Percentiles rank a stretch among this genome's conserved stretches.
Conservation (phyloP, 768 basidiomycete genomes). For the Mycena kentingensis region DNA sequence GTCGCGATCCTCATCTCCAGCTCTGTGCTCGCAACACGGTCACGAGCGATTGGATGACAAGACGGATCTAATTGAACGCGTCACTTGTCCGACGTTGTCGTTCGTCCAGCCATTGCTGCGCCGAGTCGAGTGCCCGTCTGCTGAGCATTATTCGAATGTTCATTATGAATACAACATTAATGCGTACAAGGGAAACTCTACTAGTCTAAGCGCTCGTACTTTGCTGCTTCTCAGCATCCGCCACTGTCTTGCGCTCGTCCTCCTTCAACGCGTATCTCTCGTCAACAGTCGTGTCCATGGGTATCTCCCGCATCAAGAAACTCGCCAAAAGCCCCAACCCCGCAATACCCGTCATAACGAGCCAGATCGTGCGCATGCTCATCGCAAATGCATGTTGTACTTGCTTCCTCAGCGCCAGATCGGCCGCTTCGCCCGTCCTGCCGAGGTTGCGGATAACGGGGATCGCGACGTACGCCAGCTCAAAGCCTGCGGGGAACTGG, state of each 20-base stretch:
- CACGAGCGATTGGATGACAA: too few relatives aligned
- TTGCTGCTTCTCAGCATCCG: constrained; percentile 8
- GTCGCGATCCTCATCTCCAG: too few relatives aligned
- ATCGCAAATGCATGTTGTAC: constrained; percentile 46
- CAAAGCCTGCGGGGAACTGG: constrained; percentile 15
- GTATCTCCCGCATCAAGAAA: constrained; percentile 36
- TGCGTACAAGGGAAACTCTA: too few relatives aligned
- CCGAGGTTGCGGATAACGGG: constrained; percentile 24
- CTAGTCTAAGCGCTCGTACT: neutral
- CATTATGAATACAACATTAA: too few relatives aligned
- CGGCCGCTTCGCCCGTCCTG: too few relatives aligned
- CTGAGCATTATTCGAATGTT: too few relatives aligned
- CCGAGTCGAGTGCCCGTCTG: too few relatives aligned
- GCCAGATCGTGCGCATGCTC: constrained; percentile 45
- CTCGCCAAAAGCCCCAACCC: constrained; percentile 38
- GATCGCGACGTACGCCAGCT: constrained; percentile 19
- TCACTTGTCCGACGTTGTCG: too few relatives aligned
- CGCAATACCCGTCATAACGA: constrained; percentile 41
- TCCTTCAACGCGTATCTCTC: constrained; percentile 34
- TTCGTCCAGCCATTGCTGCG: too few relatives aligned
- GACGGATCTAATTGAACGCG: too few relatives aligned
- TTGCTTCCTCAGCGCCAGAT: constrained; percentile 27
- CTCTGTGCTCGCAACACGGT: too few relatives aligned
- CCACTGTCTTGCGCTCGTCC: constrained; percentile 12
- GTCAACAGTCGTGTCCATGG: constrained; percentile 33